phyloP scores from a whole-genome alignment of 2,329 filamentous ascomycete species.

The Chrysosporium keratinophilum region DNA sequence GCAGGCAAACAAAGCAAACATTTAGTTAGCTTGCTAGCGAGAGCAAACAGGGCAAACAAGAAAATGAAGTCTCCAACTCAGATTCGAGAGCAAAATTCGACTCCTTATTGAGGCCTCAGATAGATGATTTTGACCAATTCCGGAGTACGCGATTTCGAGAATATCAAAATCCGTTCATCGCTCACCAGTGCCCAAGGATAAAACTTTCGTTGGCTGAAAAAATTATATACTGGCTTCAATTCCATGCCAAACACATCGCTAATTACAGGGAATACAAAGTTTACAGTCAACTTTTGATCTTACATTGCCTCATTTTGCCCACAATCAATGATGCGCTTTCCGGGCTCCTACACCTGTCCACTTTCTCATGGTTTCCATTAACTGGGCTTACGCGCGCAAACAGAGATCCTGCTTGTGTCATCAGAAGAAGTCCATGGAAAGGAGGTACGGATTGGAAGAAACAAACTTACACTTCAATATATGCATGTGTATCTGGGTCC shows the following conservation, averaged over 20 bases:
- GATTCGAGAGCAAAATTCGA: too few relatives aligned
- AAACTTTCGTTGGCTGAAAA: too few relatives aligned
- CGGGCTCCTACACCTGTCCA: not conserved
- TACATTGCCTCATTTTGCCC: too few relatives aligned
- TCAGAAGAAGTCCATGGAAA: not conserved
- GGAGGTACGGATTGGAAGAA: not conserved
- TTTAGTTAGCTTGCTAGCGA: too few relatives aligned
- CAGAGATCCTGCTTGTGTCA: not conserved
- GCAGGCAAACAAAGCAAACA: not conserved
- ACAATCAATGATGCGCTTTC: not conserved
- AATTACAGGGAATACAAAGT: too few relatives aligned
- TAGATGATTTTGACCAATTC: too few relatives aligned
- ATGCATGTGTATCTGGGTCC: constrained; percentile 3
- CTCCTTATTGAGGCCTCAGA: too few relatives aligned
- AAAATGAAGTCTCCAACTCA: not conserved
- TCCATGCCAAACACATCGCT: not conserved
- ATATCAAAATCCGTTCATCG: too few relatives aligned
- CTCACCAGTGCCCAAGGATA: too few relatives aligned
- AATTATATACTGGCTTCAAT: not conserved
- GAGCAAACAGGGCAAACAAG: not conserved
- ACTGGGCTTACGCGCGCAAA: constrained; percentile 1
- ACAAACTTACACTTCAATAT: constrained; percentile 10
- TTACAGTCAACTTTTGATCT: too few relatives aligned
- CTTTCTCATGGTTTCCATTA: not conserved
- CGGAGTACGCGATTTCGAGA: too few relatives aligned